Evolutionary conservation across 495 filamentous ascomycete genomes (phyloP).

Genomic region (Xylaria sp.): DNA sequence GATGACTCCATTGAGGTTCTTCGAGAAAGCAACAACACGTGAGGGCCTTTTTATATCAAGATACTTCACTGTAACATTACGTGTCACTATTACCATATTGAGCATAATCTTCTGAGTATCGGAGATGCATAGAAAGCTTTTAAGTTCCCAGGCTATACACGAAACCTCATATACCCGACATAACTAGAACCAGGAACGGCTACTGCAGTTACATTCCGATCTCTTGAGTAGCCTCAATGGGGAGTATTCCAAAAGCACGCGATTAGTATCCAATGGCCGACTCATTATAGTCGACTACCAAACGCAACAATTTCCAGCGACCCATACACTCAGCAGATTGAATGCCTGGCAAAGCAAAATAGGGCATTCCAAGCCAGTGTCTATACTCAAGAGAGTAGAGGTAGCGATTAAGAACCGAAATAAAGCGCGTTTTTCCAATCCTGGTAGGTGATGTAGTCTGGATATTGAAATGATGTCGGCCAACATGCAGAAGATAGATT

Average conservation of each 20-base stretch:
- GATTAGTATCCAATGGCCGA: neutral
- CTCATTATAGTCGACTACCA: neutral
- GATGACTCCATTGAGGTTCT: neutral
- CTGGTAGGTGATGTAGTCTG: neutral
- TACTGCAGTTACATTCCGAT: neutral
- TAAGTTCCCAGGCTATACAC: neutral
- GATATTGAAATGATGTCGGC: neutral
- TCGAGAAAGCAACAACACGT: neutral
- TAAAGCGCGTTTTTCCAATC: neutral
- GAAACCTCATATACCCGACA: neutral
- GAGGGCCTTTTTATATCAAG: neutral
- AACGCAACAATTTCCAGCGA: neutral
- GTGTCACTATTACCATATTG: neutral
- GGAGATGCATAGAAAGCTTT: neutral
- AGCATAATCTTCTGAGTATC: neutral
- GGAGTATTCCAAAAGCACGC: no score
- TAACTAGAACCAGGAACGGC: neutral
- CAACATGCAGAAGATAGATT: neutral
- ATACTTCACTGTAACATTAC: slow-evolving; percentile 5
- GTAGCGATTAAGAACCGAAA: neutral
- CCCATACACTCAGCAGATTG: neutral
- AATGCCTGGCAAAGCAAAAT: neutral
- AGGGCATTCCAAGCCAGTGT: neutral
- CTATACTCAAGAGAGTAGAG: neutral
- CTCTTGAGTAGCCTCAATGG: neutral